phyloP scores from a whole-genome alignment of 495 filamentous ascomycete species.

The Letharia lupina region DNA sequence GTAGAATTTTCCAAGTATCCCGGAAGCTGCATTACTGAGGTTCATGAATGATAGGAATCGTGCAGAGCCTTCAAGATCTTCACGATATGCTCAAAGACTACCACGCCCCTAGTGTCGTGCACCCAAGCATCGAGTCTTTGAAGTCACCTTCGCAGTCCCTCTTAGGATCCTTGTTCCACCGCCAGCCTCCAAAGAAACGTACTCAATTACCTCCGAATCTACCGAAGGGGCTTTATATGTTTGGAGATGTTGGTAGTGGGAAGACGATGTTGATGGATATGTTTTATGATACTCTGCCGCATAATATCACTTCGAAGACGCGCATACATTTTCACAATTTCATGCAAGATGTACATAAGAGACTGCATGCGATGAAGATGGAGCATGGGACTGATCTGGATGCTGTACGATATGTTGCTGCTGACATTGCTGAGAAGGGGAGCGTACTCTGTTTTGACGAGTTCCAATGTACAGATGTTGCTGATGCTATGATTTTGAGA shows the following conservation, averaged over 20 bases:
- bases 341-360: slow-evolving; percentile 96
- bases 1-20: background rate
- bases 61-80: slow-evolving; percentile 79
- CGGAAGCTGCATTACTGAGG: background rate
- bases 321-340: slow-evolving; percentile 98
- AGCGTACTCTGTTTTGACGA: slow-evolving; percentile 96
- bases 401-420: slow-evolving; percentile 84
- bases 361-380: slow-evolving; percentile 84
- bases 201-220: slow-evolving; percentile 59
- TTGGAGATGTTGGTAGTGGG: slow-evolving; percentile 92
- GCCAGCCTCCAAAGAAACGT: slow-evolving; percentile 31
- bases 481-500: slow-evolving; percentile 95
- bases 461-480: slow-evolving; percentile 98
- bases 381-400: slow-evolving; percentile 84
- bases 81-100: slow-evolving; percentile 76
- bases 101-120: slow-evolving; percentile 59
- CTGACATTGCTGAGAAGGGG: slow-evolving; percentile 76
- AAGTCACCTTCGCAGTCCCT: slow-evolving; percentile 45
- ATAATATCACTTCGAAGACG: slow-evolving; percentile 74
- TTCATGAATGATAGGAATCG: slow-evolving; percentile 48
- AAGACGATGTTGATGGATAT: slow-evolving; percentile 99
- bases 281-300: slow-evolving; percentile 88
- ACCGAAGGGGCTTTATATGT: slow-evolving; percentile 88
- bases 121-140: slow-evolving; percentile 67
- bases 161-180: slow-evolving; percentile 62